Evolutionary conservation across 495 filamentous ascomycete genomes (phyloP), one percentile per base, ranked within the genome.

Genomic region (Penicillium canescens): DNA sequence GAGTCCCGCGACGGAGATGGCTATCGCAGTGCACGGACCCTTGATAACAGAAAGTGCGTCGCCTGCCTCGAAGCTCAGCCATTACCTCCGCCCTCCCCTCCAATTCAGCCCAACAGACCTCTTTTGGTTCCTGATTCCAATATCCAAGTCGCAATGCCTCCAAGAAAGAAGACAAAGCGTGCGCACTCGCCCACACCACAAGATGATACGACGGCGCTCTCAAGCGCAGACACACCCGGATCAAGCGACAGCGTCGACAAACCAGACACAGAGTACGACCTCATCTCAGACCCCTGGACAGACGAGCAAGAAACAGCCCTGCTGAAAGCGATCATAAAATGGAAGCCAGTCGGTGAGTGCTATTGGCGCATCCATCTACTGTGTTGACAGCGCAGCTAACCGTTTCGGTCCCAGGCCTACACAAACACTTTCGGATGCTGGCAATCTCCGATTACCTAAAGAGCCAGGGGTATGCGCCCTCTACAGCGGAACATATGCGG

Each of bases 371-470:
- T 31, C 24, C 31, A n/a, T 31, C 24, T 42, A 4, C 34, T 26
- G 18, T 6, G 13, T 16, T 6, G 31, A 42, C 31, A 28, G 18
- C 31, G 12, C 28, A 10, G 14, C 12, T 38, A 40, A 24, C 44
- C 12, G 35, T 16, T 31, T 31, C 26, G 35, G 35, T n/a, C 33
- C 20, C 16, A 96, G 93, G 93, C 44, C 86, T 98, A 77, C 93
- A 98, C 75, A 98, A 95, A 71, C 92, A 98, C 72, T 98, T 98
- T 68, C 90, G 91, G 20, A 93, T 98, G 77, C 85, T 97, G 51
- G 85, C 90, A 3, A 91, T 98, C 31, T 87, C 89, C 13, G 85
- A 94, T 52, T 85, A 89, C 61, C 80, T 98, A 55, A 86, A 87
- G 55, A 91, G 88, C 60, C 91, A 96, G 67, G 92, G 92, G 51